These are phyloP conservation scores for Populus euphratica DNA, from an alignment of 345 rosid species.

Conservation along the genomic window DNA sequence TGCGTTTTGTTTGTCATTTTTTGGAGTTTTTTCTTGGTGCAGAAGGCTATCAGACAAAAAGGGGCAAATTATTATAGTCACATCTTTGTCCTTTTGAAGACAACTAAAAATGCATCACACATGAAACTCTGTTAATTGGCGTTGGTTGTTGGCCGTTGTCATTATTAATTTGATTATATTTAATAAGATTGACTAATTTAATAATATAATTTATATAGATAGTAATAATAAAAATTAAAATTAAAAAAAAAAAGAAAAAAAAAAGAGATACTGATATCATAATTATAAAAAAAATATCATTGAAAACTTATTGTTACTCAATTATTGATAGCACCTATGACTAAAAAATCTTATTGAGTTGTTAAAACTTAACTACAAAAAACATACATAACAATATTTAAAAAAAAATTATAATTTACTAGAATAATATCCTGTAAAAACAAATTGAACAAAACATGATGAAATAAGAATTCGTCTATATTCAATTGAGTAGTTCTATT, in stretches of 20 bases:
- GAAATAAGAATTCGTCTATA: too few relatives aligned
- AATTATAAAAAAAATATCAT: too few relatives aligned
- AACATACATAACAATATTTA: too few relatives aligned
- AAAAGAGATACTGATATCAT: too few relatives aligned
- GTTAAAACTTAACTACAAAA: rapidly evolving
- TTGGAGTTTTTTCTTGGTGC: not conserved
- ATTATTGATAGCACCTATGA: rapidly evolving
- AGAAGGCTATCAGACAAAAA: not conserved
- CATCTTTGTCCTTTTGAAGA: not conserved
- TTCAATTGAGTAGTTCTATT: too few relatives aligned
- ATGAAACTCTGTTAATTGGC: too few relatives aligned
- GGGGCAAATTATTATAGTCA: not conserved
- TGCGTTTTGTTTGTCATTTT: not conserved
- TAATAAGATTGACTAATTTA: too few relatives aligned
- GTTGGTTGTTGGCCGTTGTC: not conserved
- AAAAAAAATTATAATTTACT: rapidly evolving
- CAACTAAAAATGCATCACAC: not conserved
- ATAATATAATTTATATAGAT: too few relatives aligned
- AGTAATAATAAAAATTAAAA: too few relatives aligned
- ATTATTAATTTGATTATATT: too few relatives aligned
- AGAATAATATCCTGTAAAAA: rapidly evolving
- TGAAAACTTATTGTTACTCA: rapidly evolving
- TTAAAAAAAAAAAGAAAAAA: too few relatives aligned
- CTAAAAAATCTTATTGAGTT: rapidly evolving
- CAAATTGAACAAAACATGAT: too few relatives aligned